Evolutionary conservation across 192 early-diverging fungal genomes (phyloP), one percentile per base, ranked within the genome.

Genomic region (Chytriomyces confervae): DNA sequence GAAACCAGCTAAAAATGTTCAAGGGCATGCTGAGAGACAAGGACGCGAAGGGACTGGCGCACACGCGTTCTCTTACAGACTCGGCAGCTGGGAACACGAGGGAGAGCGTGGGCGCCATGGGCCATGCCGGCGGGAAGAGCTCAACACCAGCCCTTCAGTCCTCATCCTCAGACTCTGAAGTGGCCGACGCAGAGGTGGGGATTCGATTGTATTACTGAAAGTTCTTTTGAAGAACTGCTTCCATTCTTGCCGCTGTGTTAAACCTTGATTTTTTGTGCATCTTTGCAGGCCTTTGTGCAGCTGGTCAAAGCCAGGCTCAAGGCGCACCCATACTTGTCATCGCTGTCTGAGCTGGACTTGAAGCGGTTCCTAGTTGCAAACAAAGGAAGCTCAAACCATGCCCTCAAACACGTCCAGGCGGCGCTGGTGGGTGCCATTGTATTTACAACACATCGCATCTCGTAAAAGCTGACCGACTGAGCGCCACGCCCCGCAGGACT

Each of bases 371-470:
- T 79, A 24, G 23, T 74, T 51, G 60, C 71, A 7, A 61, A 72
- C 36, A 75, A 62, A 60, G 50, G 60, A 6, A 79, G 45, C 20
- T 16, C 11, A 11, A 49, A 18, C 7, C 20, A 63, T 36, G 78
- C 78, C 11, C 27, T 79, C n/a, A 79, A 79, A 51, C 70, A 72
- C 23, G 24, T 79, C 27, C 70, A 67, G 13, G 20, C 50, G 24
- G 76, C 78, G 18, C 29, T 79, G 61, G 75, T 77, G 48, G 66
- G n/a, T 68, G 8, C 11, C 7, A 24, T 46, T 69, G 8, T 18
- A 57, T n/a, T 57, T 2, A 57, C 20, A 13, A 57, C 53, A 57
- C 36, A 36, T 36, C 36, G 36, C 36, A 36, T 36, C 36, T 3
- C 36, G 36, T 36, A 36, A 2, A 36, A 36, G 4, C 36, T 36